Evolutionary conservation across 2,329 filamentous ascomycete species (phyloP).

Genomic region (Paraphoma sp.): DNA sequence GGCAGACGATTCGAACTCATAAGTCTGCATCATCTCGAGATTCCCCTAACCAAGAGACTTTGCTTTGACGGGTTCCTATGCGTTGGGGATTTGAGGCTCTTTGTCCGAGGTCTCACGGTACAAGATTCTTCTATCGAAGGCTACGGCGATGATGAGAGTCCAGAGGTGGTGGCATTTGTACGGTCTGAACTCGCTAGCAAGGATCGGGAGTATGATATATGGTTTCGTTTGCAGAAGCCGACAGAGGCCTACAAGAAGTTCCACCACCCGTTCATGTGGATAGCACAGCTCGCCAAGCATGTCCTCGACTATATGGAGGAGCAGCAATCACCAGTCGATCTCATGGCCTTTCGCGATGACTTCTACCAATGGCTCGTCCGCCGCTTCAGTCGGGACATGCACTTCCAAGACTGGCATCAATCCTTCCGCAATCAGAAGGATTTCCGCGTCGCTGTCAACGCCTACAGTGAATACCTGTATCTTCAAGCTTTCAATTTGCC

Average conservation of each 20-base stretch:
- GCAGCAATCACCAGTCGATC: constrained; percentile 47
- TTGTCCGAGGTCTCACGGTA: constrained; percentile 65
- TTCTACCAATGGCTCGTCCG: constrained; percentile 66
- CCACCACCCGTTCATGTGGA: constrained; percentile 70
- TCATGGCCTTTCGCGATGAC: constrained; percentile 62
- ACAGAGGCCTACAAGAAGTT: constrained; percentile 68
- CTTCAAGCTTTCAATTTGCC: constrained; percentile 66
- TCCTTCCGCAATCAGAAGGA: constrained; percentile 56
- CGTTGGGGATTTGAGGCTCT: constrained; percentile 52
- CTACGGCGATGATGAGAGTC: constrained; percentile 61
- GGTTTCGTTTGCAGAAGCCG: constrained; percentile 68
- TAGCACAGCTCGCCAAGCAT: constrained; percentile 74
- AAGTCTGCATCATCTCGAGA: constrained; percentile 22
- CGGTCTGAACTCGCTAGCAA: constrained; percentile 54
- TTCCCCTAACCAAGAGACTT: constrained; percentile 13
- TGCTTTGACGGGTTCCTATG: constrained; percentile 52
- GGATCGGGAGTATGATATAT: constrained; percentile 54
- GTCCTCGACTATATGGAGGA: constrained; percentile 69
- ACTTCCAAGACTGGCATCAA: constrained; percentile 63
- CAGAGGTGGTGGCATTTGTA: constrained; percentile 68
- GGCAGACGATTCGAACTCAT: constrained; percentile 6
- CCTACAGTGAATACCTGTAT: constrained; percentile 68
- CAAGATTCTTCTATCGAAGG: constrained; percentile 68
- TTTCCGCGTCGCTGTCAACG: constrained; percentile 67
- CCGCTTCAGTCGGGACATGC: constrained; percentile 51